phyloP scores from a whole-genome alignment of 495 filamentous ascomycete species.

The Tuber indicum region DNA sequence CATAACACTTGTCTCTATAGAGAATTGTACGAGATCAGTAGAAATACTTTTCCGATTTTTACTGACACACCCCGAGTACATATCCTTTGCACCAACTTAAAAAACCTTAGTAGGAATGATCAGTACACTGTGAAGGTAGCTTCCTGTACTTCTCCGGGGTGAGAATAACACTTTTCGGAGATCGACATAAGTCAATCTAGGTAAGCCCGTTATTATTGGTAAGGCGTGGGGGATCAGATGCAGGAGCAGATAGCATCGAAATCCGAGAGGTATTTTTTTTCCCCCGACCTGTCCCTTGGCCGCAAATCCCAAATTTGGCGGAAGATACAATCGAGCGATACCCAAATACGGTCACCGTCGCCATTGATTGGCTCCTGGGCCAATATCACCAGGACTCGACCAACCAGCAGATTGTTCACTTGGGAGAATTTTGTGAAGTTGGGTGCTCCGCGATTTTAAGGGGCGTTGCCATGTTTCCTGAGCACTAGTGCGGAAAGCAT shows the following conservation, averaged over 20 bases:
- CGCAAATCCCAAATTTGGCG: background rate
- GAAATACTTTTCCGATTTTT: background rate
- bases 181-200: constrained; percentile 3
- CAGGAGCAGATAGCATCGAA: background rate
- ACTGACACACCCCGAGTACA: background rate
- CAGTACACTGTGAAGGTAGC: background rate
- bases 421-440: background rate
- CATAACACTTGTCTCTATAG: background rate
- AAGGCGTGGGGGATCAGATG: background rate
- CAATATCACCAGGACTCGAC: background rate
- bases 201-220: background rate
- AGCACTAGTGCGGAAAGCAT: background rate
- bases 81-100: background rate
- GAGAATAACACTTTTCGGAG: background rate
- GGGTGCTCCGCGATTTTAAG: no score
- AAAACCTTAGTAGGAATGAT: background rate
- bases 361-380: background rate
- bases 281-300: background rate
- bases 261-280: background rate
- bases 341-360: background rate
- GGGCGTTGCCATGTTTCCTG: no score
- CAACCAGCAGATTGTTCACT: background rate
- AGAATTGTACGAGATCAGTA: background rate
- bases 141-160: background rate
- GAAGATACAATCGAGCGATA: background rate